These are phyloP conservation scores for Cryphonectria japonica DNA, from an alignment of 2,329 filamentous ascomycete species.

Conservation along the genomic window DNA sequence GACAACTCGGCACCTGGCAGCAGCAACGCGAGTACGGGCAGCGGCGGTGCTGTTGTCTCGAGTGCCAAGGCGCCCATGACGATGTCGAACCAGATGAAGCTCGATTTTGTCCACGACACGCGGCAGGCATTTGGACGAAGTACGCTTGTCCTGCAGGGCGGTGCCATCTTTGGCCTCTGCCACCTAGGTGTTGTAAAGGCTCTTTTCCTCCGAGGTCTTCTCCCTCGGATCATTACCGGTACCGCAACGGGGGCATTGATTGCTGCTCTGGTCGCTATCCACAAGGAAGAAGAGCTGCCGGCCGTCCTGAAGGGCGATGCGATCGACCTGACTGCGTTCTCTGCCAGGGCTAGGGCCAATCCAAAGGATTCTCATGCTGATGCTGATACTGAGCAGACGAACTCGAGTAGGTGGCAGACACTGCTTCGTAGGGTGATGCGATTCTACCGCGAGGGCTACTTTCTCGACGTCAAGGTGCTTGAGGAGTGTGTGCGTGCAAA, in stretches of 20 bases:
- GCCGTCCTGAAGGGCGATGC: slow-evolving; percentile 75
- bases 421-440: slow-evolving; percentile 68
- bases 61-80: slow-evolving; percentile 25
- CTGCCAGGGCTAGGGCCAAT: slow-evolving; percentile 40
- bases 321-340: slow-evolving; percentile 83
- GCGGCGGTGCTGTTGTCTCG: slow-evolving; percentile 4
- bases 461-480: slow-evolving; percentile 79
- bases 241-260: slow-evolving; percentile 90
- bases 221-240: slow-evolving; percentile 89
- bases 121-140: slow-evolving; percentile 86
- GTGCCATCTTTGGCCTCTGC: slow-evolving; percentile 88
- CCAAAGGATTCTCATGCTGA: slow-evolving; percentile 31
- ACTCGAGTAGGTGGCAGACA: slow-evolving; percentile 57
- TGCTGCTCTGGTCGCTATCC: slow-evolving; percentile 83
- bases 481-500: slow-evolving; percentile 85
- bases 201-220: slow-evolving; percentile 75
- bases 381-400: slow-evolving; percentile 39
- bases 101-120: slow-evolving; percentile 85
- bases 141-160: slow-evolving; percentile 84
- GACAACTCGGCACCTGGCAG: slow-evolving; percentile 22
- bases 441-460: slow-evolving; percentile 77
- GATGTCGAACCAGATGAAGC: slow-evolving; percentile 54
- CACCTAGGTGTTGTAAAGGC: slow-evolving; percentile 91
- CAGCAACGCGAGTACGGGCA: slow-evolving; percentile 16
- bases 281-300: slow-evolving; percentile 83